phyloP scores from a whole-genome alignment of 106 monocot species.

The Apostasia shenzhenica region DNA sequence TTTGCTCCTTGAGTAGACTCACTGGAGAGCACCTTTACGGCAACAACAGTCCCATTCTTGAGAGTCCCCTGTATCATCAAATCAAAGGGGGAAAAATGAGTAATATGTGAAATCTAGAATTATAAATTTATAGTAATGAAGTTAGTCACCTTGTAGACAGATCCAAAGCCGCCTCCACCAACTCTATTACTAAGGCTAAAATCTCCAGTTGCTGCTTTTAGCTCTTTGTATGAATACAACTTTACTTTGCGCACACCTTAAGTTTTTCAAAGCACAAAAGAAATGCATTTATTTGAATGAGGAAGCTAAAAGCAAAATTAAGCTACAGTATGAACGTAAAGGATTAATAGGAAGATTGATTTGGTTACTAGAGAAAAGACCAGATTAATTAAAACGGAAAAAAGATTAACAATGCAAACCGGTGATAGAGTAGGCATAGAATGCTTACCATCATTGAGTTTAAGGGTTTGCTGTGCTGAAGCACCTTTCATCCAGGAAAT shows the following conservation, averaged over 20 bases:
- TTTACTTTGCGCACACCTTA: conserved; percentile 26
- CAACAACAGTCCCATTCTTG: conserved; percentile 56
- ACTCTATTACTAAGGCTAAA: conserved; percentile 52
- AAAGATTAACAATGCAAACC: not conserved
- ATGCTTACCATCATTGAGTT: not conserved
- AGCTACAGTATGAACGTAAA: too few relatives aligned
- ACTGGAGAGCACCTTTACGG: conserved; percentile 60
- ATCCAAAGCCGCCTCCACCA: conserved; percentile 73
- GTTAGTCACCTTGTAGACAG: conserved; percentile 51
- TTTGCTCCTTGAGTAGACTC: conserved; percentile 56
- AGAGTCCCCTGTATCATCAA: conserved; percentile 45
- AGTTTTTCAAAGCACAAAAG: conserved; percentile 12
- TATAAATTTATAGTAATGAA: not conserved
- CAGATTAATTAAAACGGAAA: not conserved
- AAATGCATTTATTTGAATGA: not conserved
- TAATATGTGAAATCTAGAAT: too few relatives aligned
- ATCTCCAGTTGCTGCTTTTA: conserved; percentile 45
- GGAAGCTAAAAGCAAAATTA: too few relatives aligned
- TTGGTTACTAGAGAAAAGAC: not conserved
- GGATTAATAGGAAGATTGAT: not conserved
- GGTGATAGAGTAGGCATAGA: not conserved
- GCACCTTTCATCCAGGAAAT: not conserved
- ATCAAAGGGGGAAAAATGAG: not conserved
- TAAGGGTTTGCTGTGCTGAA: not conserved
- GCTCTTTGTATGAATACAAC: conserved; percentile 43